Conservation (phyloP, 2,329 filamentous ascomycete species). For the Exophiala dermatitidis region DNA sequence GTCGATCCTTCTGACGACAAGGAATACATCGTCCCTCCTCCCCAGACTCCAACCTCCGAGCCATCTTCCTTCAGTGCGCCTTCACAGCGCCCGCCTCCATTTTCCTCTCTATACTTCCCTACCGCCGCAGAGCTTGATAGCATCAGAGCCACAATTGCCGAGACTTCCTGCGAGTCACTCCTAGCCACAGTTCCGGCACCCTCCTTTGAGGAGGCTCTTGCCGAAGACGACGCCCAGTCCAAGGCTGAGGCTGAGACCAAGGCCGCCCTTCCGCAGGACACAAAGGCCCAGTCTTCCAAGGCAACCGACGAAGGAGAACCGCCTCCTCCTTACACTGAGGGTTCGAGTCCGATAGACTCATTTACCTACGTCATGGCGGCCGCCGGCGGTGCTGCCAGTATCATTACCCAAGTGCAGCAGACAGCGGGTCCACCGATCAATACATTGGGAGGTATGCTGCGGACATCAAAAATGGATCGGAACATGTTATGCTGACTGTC, state of each 20-base stretch:
- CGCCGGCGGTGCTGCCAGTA: conserved; percentile 92
- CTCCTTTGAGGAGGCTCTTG: conserved; percentile 44
- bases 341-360: conserved; percentile 79
- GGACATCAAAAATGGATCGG: not conserved
- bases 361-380: conserved; percentile 98
- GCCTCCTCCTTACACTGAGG: conserved; percentile 92
- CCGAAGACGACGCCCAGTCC: conserved; percentile 40
- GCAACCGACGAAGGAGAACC: conserved; percentile 75
- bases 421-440: conserved; percentile 78
- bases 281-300: conserved; percentile 69
- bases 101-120: conserved; percentile 57
- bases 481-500: conserved; percentile 8
- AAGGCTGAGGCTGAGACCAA: conserved; percentile 67
- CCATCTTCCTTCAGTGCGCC: conserved; percentile 45
- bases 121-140: conserved; percentile 36
- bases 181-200: conserved; percentile 48
- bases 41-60: conserved; percentile 35
- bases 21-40: conserved; percentile 36
- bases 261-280: conserved; percentile 72
- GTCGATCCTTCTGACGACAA: conserved; percentile 36
- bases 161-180: conserved; percentile 41
- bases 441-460: conserved; percentile 66
- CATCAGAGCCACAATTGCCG: conserved; percentile 39
- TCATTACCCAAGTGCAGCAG: conserved; percentile 98
- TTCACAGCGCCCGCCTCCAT: conserved; percentile 53